These are phyloP conservation scores for Ciborinia camelliae DNA, from an alignment of 2,329 filamentous ascomycete species.

Conservation along the genomic window DNA sequence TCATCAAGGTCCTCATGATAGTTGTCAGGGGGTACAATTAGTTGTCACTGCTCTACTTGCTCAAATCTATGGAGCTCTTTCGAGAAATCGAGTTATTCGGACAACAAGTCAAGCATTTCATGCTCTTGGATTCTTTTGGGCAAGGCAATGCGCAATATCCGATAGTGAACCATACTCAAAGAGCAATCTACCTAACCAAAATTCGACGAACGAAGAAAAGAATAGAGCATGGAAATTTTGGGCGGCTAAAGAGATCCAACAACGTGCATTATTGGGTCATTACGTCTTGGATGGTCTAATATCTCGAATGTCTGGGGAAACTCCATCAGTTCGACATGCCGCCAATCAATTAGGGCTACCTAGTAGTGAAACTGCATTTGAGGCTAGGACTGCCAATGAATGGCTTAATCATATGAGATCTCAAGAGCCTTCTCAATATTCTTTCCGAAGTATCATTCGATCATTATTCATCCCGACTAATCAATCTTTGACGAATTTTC, in stretches of 20 bases:
- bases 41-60: conserved; percentile 43
- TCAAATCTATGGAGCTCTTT: conserved; percentile 44
- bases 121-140: conserved; percentile 45
- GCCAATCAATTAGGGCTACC: conserved; percentile 43
- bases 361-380: conserved; percentile 42
- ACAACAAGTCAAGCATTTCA: conserved; percentile 46
- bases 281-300: conserved; percentile 46
- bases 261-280: conserved; percentile 44
- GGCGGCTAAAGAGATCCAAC: conserved; percentile 45
- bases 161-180: conserved; percentile 39
- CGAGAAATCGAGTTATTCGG: conserved; percentile 43
- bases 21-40: conserved; percentile 44
- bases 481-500: conserved; percentile 26
- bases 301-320: conserved; percentile 44
- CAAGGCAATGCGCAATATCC: conserved; percentile 44
- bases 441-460: conserved; percentile 43
- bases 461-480: conserved; percentile 40
- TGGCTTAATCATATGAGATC: conserved; percentile 41
- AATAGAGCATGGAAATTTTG: conserved; percentile 43
- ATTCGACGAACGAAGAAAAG: conserved; percentile 39
- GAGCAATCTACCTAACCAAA: conserved; percentile 38
- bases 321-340: conserved; percentile 43
- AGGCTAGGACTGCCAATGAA: conserved; percentile 41
- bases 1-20: conserved; percentile 43
- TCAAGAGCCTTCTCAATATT: conserved; percentile 36